Percentiles rank a stretch among this genome's conserved stretches.
Evolutionary conservation across 306 rosid species (phyloP).

Genomic region (Oxytropis ochrocephala): DNA sequence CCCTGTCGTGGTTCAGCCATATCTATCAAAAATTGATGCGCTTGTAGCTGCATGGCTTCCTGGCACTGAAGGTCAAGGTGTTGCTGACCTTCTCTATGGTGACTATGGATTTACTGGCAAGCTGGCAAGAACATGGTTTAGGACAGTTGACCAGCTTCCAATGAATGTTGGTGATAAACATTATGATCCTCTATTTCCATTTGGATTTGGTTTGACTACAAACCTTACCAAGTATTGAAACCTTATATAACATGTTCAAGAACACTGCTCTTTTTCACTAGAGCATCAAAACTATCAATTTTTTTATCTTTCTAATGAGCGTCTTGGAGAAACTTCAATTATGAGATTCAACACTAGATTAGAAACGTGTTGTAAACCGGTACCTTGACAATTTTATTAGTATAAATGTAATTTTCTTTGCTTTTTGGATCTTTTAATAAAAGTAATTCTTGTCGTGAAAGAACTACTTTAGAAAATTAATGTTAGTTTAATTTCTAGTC

Average conservation of each 20-base stretch:
- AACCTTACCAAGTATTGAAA: constrained; percentile 8
- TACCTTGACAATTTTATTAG: neutral
- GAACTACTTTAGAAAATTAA: neutral
- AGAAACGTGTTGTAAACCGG: neutral
- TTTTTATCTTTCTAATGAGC: neutral
- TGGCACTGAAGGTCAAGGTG: constrained; percentile 51
- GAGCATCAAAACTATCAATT: neutral
- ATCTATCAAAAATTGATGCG: constrained; percentile 55
- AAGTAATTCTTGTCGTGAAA: neutral
- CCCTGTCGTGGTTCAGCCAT: constrained; percentile 76
- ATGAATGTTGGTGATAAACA: constrained; percentile 36
- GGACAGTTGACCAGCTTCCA: constrained; percentile 27
- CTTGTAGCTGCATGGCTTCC: constrained; percentile 99
- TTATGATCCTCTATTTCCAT: constrained; percentile 31
- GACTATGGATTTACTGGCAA: constrained; percentile 28
- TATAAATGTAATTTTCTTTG: neutral
- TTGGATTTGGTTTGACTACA: constrained; percentile 28
- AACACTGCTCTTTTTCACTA: neutral
- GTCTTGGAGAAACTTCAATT: neutral
- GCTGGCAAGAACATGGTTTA: constrained; percentile 31
- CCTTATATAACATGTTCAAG: neutral
- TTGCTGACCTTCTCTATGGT: constrained; percentile 25
- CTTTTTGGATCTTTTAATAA: neutral
- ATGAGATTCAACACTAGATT: neutral
- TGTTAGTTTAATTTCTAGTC: neutral